Evolutionary conservation across 306 rosid species (phyloP).

Genomic region (Trifolium repens): DNA sequence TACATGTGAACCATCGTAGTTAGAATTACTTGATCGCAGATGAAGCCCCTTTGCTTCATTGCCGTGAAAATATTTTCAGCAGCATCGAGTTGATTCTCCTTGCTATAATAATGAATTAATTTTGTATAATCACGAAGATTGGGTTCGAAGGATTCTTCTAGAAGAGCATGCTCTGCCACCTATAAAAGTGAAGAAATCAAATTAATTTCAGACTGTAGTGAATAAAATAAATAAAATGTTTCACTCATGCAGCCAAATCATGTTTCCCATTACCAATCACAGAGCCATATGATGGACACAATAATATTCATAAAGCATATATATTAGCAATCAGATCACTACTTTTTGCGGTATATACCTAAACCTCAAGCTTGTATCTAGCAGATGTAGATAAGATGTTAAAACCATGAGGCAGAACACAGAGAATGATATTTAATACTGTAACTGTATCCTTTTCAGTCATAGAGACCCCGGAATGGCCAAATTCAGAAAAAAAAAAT

Average conservation of each 20-base stretch:
- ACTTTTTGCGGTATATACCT: conserved; percentile 3
- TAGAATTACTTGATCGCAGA: conserved; percentile 78
- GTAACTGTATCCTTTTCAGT: background rate
- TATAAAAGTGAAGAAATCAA: conserved; percentile 40
- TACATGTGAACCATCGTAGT: conserved; percentile 82
- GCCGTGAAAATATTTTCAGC: conserved; percentile 63
- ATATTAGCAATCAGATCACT: background rate
- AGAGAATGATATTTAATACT: background rate
- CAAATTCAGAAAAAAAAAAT: background rate
- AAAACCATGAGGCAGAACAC: conserved; percentile 1
- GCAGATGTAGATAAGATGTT: background rate
- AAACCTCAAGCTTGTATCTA: conserved; percentile 10
- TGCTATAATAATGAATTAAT: conserved; percentile 73
- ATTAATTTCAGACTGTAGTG: conserved; percentile 24
- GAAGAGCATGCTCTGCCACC: conserved; percentile 81
- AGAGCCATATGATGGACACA: conserved; percentile 5
- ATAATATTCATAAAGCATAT: conserved; percentile 13
- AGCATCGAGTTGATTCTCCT: conserved; percentile 60
- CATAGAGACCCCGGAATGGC: background rate
- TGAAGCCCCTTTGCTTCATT: conserved; percentile 71
- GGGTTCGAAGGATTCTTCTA: conserved; percentile 76
- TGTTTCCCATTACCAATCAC: background rate
- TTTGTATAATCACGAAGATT: conserved; percentile 80
- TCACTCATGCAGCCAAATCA: conserved; percentile 17
- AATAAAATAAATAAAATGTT: conserved; percentile 22